These are phyloP conservation scores for Diversispora epigaea DNA, from an alignment of 192 early-diverging fungal species.

Conservation along the genomic window DNA sequence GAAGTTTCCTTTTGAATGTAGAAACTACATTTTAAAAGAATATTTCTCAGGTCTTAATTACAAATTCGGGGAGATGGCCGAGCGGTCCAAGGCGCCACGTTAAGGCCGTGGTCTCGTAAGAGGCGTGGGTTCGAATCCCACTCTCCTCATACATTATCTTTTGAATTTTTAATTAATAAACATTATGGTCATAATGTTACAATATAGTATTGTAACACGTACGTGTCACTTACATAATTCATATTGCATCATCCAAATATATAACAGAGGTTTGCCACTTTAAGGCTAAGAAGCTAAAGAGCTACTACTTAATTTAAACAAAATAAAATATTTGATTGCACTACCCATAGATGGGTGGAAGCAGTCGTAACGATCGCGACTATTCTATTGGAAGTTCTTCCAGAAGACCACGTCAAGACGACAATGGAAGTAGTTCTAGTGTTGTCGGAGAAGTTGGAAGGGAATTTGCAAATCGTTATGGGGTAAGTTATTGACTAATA, in stretches of 20 bases:
- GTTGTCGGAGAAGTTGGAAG: constrained; percentile 19
- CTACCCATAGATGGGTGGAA: background rate
- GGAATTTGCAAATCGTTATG: constrained; percentile 33
- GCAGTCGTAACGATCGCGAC: background rate
- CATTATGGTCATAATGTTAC: background rate
- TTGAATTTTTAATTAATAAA: background rate
- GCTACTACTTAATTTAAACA: background rate
- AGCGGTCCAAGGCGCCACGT: constrained; percentile 50
- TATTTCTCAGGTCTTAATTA: background rate
- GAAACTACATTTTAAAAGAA: background rate
- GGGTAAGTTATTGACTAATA: constrained; percentile 14
- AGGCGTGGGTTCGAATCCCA: constrained; percentile 53
- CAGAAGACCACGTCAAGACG: background rate
- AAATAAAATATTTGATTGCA: background rate
- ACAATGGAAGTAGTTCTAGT: background rate
- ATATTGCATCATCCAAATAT: too few relatives aligned
- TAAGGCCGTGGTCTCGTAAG: constrained; percentile 48
- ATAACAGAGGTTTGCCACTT: background rate
- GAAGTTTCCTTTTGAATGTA: too few relatives aligned
- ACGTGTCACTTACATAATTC: background rate
- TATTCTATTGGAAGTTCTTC: background rate
- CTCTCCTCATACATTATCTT: constrained; percentile 34
- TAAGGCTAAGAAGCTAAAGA: too few relatives aligned
- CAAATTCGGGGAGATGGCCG: constrained; percentile 41
- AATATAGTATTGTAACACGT: background rate